These are phyloP conservation scores for Neobulgaria alba DNA, from an alignment of 2,329 filamentous ascomycete genomes.

Conservation along the genomic window DNA sequence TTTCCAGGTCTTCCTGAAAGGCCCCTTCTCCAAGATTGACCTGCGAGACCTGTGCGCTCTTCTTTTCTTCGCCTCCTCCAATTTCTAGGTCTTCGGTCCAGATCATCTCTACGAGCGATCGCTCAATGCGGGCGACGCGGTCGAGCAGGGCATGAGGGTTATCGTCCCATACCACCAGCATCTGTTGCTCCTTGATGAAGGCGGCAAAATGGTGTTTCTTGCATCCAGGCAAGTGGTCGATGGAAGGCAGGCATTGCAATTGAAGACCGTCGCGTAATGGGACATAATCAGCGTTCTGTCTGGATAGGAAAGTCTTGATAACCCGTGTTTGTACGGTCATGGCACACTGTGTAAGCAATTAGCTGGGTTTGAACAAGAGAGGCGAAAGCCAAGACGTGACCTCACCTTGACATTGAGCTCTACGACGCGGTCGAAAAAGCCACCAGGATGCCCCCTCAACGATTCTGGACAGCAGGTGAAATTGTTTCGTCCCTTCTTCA, in stretches of 20 bases:
- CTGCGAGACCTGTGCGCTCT: conserved; percentile 13
- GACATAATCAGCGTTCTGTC: conserved; percentile 43
- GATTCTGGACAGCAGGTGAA: conserved; percentile 43
- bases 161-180: conserved; percentile 58
- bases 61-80: conserved; percentile 26
- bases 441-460: conserved; percentile 35
- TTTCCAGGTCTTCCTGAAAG: conserved; percentile 28
- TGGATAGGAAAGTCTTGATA: conserved; percentile 48
- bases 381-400: conserved; percentile 7
- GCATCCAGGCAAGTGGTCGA: conserved; percentile 47
- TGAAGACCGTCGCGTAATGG: conserved; percentile 49
- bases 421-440: conserved; percentile 41
- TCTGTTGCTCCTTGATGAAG: conserved; percentile 48
- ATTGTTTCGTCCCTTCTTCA: conserved; percentile 42
- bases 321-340: conserved; percentile 61
- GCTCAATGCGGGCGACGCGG: conserved; percentile 43
- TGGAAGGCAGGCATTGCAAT: conserved; percentile 52
- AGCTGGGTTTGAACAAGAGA: conserved; percentile 1
- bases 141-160: conserved; percentile 46
- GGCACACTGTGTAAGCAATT: conserved; percentile 40
- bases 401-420: conserved; percentile 46
- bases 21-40: conserved; percentile 20
- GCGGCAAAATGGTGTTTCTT: conserved; percentile 60
- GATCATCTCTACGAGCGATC: conserved; percentile 47
- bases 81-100: conserved; percentile 41